A percentile compares a stretch with the other conserved stretches of the same genome.
These are phyloP conservation scores for Aspergillus tanneri DNA, from an alignment of 2,329 filamentous ascomycete species.

Conservation along the genomic window DNA sequence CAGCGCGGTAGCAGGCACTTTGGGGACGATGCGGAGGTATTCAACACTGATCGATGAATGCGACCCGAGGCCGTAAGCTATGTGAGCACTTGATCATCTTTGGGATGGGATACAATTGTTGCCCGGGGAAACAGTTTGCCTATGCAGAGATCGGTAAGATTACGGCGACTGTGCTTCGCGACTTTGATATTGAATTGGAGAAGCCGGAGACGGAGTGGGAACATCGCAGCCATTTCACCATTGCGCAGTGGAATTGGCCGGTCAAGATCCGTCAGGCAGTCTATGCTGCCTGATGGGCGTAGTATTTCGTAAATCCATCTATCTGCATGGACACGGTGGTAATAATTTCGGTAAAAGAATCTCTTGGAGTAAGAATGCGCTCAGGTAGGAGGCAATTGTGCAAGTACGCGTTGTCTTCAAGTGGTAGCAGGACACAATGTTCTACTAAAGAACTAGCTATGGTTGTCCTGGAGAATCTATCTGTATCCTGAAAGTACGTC, in stretches of 20 bases:
- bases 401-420: no score
- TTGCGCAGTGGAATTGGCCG: neutral
- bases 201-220: neutral
- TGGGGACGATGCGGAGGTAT: constrained; percentile 24
- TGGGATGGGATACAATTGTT: neutral
- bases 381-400: no score
- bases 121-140: neutral
- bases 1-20: constrained; percentile 23
- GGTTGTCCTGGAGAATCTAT: no score
- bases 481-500: no score
- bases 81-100: neutral
- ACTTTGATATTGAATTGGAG: neutral
- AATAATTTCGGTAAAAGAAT: no score
- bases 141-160: neutral
- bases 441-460: no score
- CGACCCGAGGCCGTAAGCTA: neutral
- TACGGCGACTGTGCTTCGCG: neutral
- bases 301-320: no score
- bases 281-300: no score
- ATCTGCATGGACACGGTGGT: no score
- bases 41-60: constrained; percentile 30
- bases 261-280: constrained; percentile 29
- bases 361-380: no score
- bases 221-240: neutral
- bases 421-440: no score